Conservation (phyloP, 73 alveolate species). For the Blepharisma stoltei region DNA sequence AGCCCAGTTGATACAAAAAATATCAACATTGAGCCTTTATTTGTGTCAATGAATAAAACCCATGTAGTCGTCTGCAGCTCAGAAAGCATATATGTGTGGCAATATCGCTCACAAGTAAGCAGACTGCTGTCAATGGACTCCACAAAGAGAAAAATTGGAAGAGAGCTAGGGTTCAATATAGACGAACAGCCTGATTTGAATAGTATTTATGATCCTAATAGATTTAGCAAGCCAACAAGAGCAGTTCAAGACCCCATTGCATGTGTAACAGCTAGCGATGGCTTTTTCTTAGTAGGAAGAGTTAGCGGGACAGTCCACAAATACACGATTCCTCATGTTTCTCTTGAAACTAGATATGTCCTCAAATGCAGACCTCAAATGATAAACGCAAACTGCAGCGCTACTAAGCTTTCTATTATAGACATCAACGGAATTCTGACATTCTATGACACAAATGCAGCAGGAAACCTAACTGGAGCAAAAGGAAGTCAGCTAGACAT, state of each 20-base stretch:
- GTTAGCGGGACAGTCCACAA: slow-evolving; percentile 81
- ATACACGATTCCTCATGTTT: slow-evolving; percentile 81
- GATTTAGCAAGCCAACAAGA: slow-evolving; percentile 66
- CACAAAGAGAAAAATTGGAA: slow-evolving; percentile 88
- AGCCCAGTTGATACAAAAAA: slow-evolving; percentile 84
- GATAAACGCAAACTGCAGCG: slow-evolving; percentile 64
- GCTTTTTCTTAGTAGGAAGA: slow-evolving; percentile 89
- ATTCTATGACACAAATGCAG: slow-evolving; percentile 57
- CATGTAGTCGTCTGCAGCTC: slow-evolving; percentile 78
- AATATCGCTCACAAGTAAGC: slow-evolving; percentile 77
- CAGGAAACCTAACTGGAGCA: slow-evolving; percentile 35
- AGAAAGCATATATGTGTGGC: slow-evolving; percentile 77
- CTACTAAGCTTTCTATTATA: slow-evolving; percentile 74
- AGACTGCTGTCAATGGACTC: slow-evolving; percentile 44
- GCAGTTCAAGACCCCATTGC: slow-evolving; percentile 90
- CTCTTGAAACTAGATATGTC: slow-evolving; percentile 59
- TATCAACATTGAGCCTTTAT: slow-evolving; percentile 94
- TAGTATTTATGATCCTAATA: slow-evolving; percentile 73
- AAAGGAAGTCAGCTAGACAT: slow-evolving; percentile 52
- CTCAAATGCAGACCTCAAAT: slow-evolving; percentile 63
- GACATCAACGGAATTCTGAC: slow-evolving; percentile 77
- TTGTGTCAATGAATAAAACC: slow-evolving; percentile 95
- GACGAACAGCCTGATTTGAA: slow-evolving; percentile 91
- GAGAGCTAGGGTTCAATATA: slow-evolving; percentile 92
- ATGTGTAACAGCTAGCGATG: slow-evolving; percentile 93